phyloP scores from a whole-genome alignment of 495 filamentous ascomycete genomes.

The Pseudomonodictys pantanalensis region DNA sequence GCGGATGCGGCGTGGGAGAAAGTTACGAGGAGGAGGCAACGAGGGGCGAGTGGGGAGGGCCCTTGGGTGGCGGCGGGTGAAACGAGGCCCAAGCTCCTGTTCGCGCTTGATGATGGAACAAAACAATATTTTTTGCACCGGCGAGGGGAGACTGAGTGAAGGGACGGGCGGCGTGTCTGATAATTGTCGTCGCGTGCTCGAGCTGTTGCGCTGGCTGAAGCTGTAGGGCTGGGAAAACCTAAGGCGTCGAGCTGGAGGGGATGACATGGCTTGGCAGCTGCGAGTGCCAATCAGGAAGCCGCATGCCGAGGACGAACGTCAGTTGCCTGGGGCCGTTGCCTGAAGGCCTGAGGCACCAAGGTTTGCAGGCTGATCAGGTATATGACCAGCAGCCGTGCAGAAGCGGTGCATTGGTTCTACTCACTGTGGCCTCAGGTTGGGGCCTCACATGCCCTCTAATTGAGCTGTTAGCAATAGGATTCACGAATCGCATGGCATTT shows the following conservation, averaged over 20 bases:
- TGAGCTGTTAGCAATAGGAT: too few species aligned
- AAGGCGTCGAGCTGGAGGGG: slow-evolving; percentile 19
- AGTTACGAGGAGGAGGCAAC: slow-evolving; percentile 15
- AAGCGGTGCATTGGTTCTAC: too few species aligned
- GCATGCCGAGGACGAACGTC: background rate
- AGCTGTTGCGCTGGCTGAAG: slow-evolving; percentile 4
- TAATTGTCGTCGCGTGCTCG: slow-evolving; percentile 19
- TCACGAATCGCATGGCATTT: too few species aligned
- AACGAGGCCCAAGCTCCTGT: slow-evolving; percentile 23
- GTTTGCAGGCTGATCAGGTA: too few species aligned
- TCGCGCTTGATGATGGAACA: slow-evolving; percentile 9
- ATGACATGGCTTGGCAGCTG: background rate
- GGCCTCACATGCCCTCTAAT: too few species aligned
- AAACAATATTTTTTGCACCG: background rate
- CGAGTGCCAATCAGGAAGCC: background rate
- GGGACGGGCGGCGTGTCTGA: background rate
- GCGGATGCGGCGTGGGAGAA: slow-evolving; percentile 2
- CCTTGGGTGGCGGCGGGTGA: slow-evolving; percentile 24
- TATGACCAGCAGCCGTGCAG: too few species aligned
- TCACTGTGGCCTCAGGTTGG: too few species aligned
- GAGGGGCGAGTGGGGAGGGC: slow-evolving; percentile 23
- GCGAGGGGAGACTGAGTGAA: background rate
- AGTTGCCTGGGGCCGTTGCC: background rate
- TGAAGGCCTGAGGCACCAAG: background rate
- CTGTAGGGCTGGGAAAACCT: slow-evolving; percentile 26